phyloP scores from a whole-genome alignment of 2,329 filamentous ascomycete genomes.

The Dryadomyces quercus-mongolicae region DNA sequence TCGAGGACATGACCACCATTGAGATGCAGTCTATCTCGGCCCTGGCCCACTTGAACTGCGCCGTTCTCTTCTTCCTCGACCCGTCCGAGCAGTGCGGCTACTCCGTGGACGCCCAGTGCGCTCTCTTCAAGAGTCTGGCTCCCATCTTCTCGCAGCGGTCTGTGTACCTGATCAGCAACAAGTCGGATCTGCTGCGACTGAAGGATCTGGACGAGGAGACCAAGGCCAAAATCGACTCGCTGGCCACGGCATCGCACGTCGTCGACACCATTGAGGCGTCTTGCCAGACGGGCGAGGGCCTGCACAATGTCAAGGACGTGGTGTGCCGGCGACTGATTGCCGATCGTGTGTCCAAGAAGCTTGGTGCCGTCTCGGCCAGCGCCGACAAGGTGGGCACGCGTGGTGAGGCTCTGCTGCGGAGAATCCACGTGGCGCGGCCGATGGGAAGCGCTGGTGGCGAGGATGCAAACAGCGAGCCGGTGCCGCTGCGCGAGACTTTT shows the following conservation, averaged over 20 bases:
- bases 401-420: constrained; percentile 77
- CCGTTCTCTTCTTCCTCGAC: constrained; percentile 97
- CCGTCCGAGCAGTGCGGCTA: constrained; percentile 94
- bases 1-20: constrained; percentile 99
- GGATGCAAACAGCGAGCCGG: constrained; percentile 6
- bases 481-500: constrained; percentile 59
- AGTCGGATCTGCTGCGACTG: constrained; percentile 83
- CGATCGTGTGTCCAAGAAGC: constrained; percentile 86
- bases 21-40: constrained; percentile 99
- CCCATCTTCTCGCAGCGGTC: constrained; percentile 95
- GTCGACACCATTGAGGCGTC: constrained; percentile 89
- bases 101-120: constrained; percentile 82
- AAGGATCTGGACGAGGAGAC: constrained; percentile 75
- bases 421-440: constrained; percentile 95
- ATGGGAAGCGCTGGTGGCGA: constrained; percentile 48
- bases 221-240: constrained; percentile 34
- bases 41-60: constrained; percentile 89
- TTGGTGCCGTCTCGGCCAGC: constrained; percentile 77
- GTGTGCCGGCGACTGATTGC: constrained; percentile 89
- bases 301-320: constrained; percentile 89
- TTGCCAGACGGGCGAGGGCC: constrained; percentile 87
- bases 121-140: constrained; percentile 92
- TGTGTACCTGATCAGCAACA: constrained; percentile 95
- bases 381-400: constrained; percentile 67
- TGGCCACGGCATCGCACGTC: constrained; percentile 46